Evolutionary conservation across 306 rosid genomes (phyloP).

Genomic region (Malus sieversii): DNA sequence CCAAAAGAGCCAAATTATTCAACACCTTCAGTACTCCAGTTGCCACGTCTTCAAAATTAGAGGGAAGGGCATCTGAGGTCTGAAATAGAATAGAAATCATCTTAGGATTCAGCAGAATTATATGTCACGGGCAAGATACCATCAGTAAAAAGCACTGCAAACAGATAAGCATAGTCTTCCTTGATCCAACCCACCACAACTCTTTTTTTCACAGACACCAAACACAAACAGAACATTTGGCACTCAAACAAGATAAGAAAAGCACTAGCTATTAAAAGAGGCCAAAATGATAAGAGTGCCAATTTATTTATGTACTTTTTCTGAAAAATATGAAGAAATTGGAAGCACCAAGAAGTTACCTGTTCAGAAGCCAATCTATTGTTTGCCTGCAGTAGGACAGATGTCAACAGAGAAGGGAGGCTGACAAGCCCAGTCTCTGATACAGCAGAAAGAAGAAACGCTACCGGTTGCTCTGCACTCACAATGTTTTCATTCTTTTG

Average conservation of each 20-base stretch:
- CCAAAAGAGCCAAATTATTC: conserved; percentile 87
- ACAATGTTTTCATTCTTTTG: conserved; percentile 39
- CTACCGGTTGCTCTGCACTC: conserved; percentile 53
- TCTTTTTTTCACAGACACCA: neutral
- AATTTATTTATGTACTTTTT: neutral
- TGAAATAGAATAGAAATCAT: conserved; percentile 30
- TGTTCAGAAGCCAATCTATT: conserved; percentile 87
- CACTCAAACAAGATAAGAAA: neutral
- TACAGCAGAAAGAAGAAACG: conserved; percentile 68
- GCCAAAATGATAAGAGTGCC: neutral
- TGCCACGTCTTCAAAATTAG: conserved; percentile 98
- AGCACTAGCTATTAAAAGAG: neutral
- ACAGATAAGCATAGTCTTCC: neutral
- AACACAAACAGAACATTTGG: neutral
- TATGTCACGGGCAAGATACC: neutral
- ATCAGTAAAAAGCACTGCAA: neutral
- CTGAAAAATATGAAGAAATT: neutral
- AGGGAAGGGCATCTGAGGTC: conserved; percentile 81
- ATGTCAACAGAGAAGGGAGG: conserved; percentile 88
- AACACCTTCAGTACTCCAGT: conserved; percentile 92
- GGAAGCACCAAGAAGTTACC: conserved; percentile 28
- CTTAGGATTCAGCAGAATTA: conserved; percentile 1
- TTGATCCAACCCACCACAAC: neutral
- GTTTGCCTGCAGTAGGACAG: conserved; percentile 91
- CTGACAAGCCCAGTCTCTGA: conserved; percentile 95